Evolutionary conservation across 2,329 filamentous ascomycete species (phyloP), one percentile per base, ranked within the genome.

Genomic region (Lecanicillium sp.): DNA sequence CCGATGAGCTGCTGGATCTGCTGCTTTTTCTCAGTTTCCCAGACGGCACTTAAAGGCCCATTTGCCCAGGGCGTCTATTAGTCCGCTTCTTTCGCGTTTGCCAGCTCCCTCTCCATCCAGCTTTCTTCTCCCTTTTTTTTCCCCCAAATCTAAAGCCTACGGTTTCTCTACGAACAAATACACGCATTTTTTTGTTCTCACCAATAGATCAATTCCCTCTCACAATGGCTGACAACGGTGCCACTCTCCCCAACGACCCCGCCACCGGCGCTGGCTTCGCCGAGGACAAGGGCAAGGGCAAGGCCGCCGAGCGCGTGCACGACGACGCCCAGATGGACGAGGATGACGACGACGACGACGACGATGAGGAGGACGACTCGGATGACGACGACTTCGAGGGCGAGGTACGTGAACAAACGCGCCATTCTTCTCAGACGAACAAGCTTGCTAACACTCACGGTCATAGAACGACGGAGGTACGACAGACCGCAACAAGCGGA

Each of bases 211-310:
- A 29, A 29, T 14, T 29, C 14, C 14, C 27, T 8, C 27, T 49
- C 48, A 58, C 47, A 57, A 76, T 80, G 74, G 67, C 74, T 60
- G 68, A 73, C 56, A 77, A 75, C 68, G 67, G 68, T 55, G 62
- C 69, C 56, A 73, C 71, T 53, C 63, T 72, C 62, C 68, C 75
- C 48, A 61, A 71, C 59, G 67, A 72, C 59, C 60, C 69, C 61
- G 62, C 73, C 58, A 61, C 62, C 51, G 53, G 59, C 44, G 63
- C 60, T 55, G 58, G 62, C 58, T 62, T 65, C 53, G 64, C 77
- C 52, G 75, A 81, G 60, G 71, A 74, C 67, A 95, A 95, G 78
- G 88, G 87, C 69, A 95, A 95, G 77, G 89, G 89, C 73, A 95
- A 95, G 76, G 78, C 80, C 42, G 68, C 70, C 56, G 69, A 77